phyloP scores from a whole-genome alignment of 202 grass and related monocot species.

The Panicum virgatum region DNA sequence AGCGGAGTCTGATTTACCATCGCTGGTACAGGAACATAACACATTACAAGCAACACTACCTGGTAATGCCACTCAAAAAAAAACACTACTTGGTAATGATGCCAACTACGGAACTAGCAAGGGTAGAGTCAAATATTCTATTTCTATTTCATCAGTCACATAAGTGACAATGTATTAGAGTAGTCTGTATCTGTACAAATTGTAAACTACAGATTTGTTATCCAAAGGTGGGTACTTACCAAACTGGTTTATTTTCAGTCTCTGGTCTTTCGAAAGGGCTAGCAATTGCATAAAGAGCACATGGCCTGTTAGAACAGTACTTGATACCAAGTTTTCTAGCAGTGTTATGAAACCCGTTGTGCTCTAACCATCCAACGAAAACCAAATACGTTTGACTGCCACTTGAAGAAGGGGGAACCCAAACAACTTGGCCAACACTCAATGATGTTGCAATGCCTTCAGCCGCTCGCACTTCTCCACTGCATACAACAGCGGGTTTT shows the following conservation, averaged over 20 bases:
- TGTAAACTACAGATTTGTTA: not conserved
- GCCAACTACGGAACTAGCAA: no score
- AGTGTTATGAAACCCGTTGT: conserved; percentile 63
- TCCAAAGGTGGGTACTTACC: conserved; percentile 26
- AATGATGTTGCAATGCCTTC: conserved; percentile 54
- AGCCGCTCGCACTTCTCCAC: conserved; percentile 65
- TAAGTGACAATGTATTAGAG: not conserved
- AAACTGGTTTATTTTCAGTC: not conserved
- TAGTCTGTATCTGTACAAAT: not conserved
- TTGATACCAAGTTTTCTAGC: conserved; percentile 89
- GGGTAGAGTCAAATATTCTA: no score
- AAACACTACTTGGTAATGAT: no score
- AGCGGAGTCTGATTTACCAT: conserved; percentile 29
- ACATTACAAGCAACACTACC: conserved; percentile 11
- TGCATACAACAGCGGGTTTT: conserved; percentile 35
- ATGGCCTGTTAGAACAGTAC: conserved; percentile 93
- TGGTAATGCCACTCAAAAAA: no score
- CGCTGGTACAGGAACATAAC: conserved; percentile 16
- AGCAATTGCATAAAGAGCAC: conserved; percentile 67
- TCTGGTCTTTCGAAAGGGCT: conserved; percentile 48
- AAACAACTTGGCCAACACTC: conserved; percentile 85
- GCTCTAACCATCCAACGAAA: conserved; percentile 82
- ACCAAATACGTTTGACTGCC: conserved; percentile 47
- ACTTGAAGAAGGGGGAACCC: conserved; percentile 54
- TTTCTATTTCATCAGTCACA: not conserved